These are phyloP conservation scores for Phialocephala sp. DNA, from an alignment of 2,329 filamentous ascomycete genomes.

Conservation along the genomic window DNA sequence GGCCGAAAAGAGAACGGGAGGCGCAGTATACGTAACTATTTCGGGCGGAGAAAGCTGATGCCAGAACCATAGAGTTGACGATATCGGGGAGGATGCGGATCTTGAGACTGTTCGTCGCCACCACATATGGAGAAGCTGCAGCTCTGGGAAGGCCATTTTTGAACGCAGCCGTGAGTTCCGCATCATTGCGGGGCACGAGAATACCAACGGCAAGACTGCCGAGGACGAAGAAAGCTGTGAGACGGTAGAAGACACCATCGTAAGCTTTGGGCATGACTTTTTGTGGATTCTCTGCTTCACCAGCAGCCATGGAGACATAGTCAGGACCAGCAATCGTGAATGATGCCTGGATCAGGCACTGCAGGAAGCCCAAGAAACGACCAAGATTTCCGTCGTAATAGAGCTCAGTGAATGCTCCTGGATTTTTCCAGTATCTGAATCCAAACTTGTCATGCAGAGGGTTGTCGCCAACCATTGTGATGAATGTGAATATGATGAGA, in stretches of 20 bases:
- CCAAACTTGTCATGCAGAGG: constrained; percentile 60
- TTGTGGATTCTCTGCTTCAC: constrained; percentile 69
- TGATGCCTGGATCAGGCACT: constrained; percentile 65
- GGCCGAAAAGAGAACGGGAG: constrained; percentile 71
- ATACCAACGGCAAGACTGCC: constrained; percentile 70
- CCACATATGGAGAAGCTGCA: constrained; percentile 50
- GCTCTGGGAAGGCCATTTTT: constrained; percentile 45
- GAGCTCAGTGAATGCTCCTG: constrained; percentile 58
- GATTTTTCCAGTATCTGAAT: constrained; percentile 54
- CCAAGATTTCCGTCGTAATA: constrained; percentile 60
- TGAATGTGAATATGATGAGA: constrained; percentile 62
- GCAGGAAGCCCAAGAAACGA: constrained; percentile 63
- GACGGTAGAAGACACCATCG: constrained; percentile 74
- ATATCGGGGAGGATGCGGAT: constrained; percentile 68
- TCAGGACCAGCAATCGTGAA: constrained; percentile 71
- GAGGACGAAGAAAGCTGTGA: constrained; percentile 73
- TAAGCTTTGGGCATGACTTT: constrained; percentile 69
- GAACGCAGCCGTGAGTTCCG: constrained; percentile 59
- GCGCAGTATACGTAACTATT: constrained; percentile 68
- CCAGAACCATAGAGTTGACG: constrained; percentile 71
- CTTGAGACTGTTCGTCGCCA: constrained; percentile 68
- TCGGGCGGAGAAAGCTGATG: constrained; percentile 66
- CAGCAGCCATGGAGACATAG: constrained; percentile 73
- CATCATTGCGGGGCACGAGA: constrained; percentile 67
- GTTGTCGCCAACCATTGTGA: constrained; percentile 68